phyloP scores from a whole-genome alignment of 768 basidiomycete genomes.

The Russula earlei region DNA sequence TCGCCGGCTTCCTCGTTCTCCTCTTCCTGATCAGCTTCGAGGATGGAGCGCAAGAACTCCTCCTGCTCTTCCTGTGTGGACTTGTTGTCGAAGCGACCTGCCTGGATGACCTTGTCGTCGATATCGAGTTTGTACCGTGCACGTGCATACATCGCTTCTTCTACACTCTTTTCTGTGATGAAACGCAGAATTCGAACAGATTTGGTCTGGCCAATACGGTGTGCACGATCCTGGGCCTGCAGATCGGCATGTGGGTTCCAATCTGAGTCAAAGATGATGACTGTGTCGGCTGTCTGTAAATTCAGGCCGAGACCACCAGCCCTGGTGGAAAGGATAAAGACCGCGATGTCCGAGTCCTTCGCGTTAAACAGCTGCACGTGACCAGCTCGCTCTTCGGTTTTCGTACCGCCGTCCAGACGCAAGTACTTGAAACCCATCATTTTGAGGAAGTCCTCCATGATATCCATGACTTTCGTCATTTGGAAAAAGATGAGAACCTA shows the following conservation, averaged over 20 bases:
- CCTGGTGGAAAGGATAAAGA: constrained; percentile 90
- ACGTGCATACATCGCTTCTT: constrained; percentile 94
- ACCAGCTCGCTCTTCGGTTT: constrained; percentile 87
- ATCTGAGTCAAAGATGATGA: constrained; percentile 79
- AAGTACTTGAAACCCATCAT: constrained; percentile 81
- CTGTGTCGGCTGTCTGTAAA: constrained; percentile 83
- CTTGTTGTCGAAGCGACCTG: constrained; percentile 98
- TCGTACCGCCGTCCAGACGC: constrained; percentile 92
- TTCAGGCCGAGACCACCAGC: constrained; percentile 95
- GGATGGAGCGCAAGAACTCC: constrained; percentile 83
- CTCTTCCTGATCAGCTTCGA: constrained; percentile 84
- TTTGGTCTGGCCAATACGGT: constrained; percentile 99
- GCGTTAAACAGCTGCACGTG: constrained; percentile 86
- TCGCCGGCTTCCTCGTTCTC: constrained; percentile 85
- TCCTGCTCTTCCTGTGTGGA: constrained; percentile 97
- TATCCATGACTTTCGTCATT: constrained; percentile 99
- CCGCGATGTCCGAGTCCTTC: constrained; percentile 75
- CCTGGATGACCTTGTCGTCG: constrained; percentile 98
- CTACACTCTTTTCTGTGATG: constrained; percentile 96
- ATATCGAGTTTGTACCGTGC: constrained; percentile 96
- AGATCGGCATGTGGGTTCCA: constrained; percentile 99
- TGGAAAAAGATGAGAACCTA: constrained; percentile 99
- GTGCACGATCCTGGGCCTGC: constrained; percentile 98
- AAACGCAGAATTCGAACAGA: constrained; percentile 94
- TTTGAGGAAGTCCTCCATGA: constrained; percentile 92